Evolutionary conservation across 2,329 filamentous ascomycete species (phyloP).

Genomic region (Venturia pyrina): DNA sequence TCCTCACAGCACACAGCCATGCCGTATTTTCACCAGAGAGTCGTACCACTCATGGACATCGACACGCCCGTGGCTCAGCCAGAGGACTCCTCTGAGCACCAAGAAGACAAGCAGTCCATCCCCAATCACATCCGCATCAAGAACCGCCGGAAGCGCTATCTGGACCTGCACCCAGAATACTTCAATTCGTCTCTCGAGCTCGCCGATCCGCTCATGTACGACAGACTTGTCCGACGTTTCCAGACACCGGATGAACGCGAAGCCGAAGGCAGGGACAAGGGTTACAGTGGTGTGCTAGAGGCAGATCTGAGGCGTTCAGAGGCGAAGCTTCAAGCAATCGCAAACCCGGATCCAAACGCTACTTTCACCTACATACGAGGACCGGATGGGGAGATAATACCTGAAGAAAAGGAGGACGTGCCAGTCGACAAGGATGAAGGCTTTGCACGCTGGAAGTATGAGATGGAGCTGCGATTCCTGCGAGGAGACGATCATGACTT

Average conservation of each 20-base stretch:
- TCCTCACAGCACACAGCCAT: background rate
- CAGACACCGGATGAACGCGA: conserved; percentile 65
- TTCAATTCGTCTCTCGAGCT: conserved; percentile 54
- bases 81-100: background rate
- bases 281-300: conserved; percentile 70
- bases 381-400: conserved; percentile 45
- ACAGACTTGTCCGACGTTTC: conserved; percentile 67
- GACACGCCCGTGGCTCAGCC: background rate
- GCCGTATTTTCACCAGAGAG: conserved; percentile 11
- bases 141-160: conserved; percentile 69
- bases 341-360: conserved; percentile 41
- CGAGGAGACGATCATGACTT: conserved; percentile 68
- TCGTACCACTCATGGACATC: conserved; percentile 3
- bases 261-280: conserved; percentile 60
- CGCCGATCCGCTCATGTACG: conserved; percentile 73
- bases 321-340: conserved; percentile 57
- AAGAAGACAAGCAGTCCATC: background rate
- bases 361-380: conserved; percentile 41
- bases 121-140: conserved; percentile 46
- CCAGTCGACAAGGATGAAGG: conserved; percentile 56
- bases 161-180: conserved; percentile 64
- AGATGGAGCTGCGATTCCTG: conserved; percentile 66
- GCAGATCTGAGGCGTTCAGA: conserved; percentile 69
- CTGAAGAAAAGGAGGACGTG: conserved; percentile 47
- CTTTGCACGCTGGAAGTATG: conserved; percentile 56